Evolutionary conservation across 768 basidiomycete species (phyloP), one percentile per base, ranked within the genome.

Genomic region (Suillus ampliporus): DNA sequence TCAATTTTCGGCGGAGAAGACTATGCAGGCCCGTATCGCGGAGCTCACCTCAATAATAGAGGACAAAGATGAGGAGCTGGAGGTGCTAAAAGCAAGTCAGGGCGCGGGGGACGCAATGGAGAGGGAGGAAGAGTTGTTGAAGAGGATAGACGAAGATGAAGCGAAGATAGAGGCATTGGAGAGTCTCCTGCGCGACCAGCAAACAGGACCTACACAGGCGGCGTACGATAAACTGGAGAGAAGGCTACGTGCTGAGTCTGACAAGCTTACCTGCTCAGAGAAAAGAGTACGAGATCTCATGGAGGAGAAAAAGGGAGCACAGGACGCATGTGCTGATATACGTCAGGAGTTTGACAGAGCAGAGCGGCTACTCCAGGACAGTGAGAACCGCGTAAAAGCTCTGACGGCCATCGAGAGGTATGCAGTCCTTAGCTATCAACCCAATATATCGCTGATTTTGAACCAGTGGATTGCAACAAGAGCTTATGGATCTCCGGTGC

Each of bases 141-240:
- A 82, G 72, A 80, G 91, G 65, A 85, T 92, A 34, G 89, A 92
- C 48, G 89, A 90, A 68, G 89, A 92, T 64, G 87, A 87, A 53
- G 86, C 84, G 6, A 89, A 86, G 73, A 87, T 91, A 40, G 74
- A 77, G 4, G 82, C 85, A 3, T 69, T 91, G 61, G 86, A 90
- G 69, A 74, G 71, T 50, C 73, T 84, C 72, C 69, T 85, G 3
- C 71, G 77, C 26, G 80, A 80, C 35, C 70, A 77, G n/a, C 75
- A 79, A 26, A 72, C 79, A 50, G 60, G 77, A 11, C 60, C 67
- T 17, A 69, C 47, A 51, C 74, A 79, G 61, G 66, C 70, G n/a
- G 70, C 77, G 63, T 77, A 79, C 62, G 77, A 81, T 38, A 82
- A 77, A 51, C 65, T 86, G 44, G 76, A 76, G 64, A 68, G 67